Conservation (phyloP, 1,139 yeast species). For the Taphrina pruni region DNA sequence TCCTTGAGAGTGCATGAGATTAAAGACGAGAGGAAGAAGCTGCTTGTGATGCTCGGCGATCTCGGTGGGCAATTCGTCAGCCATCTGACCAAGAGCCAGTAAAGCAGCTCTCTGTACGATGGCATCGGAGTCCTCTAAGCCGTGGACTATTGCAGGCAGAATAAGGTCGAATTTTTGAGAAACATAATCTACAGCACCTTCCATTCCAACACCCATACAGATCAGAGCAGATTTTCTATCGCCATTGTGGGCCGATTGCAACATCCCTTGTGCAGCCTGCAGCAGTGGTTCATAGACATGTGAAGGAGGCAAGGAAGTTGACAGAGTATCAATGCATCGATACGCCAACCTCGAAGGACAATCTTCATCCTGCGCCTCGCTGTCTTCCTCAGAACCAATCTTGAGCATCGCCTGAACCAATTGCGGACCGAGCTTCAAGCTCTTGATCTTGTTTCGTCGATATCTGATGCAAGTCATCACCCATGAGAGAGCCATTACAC, state of each 20-base stretch:
- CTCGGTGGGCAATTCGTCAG: slow-evolving; percentile 78
- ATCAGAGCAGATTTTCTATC: slow-evolving; percentile 89
- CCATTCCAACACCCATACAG: slow-evolving; percentile 79
- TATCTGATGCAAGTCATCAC: slow-evolving; percentile 78
- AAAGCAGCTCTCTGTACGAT: slow-evolving; percentile 86
- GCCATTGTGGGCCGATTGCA: slow-evolving; percentile 68
- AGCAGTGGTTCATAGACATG: slow-evolving; percentile 85
- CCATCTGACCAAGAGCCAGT: slow-evolving; percentile 76
- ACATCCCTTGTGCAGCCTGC: slow-evolving; percentile 67
- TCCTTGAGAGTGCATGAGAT: slow-evolving; percentile 85
- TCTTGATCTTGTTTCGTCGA: slow-evolving; percentile 53
- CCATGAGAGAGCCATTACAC: slow-evolving; percentile 84
- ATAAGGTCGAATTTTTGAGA: slow-evolving; percentile 75
- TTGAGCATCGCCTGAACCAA: slow-evolving; percentile 75
- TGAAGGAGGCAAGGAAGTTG: slow-evolving; percentile 86
- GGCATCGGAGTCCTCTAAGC: slow-evolving; percentile 77
- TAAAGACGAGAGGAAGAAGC: slow-evolving; percentile 83
- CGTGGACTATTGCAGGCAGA: slow-evolving; percentile 72
- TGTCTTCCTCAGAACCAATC: slow-evolving; percentile 85
- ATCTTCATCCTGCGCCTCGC: slow-evolving; percentile 80
- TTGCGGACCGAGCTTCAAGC: slow-evolving; percentile 78
- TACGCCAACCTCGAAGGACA: slow-evolving; percentile 79
- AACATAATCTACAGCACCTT: slow-evolving; percentile 93
- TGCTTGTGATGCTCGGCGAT: slow-evolving; percentile 82
- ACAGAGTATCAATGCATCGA: slow-evolving; percentile 76